A percentile compares a stretch with the other conserved stretches of the same genome.
Conservation (phyloP, 1,284 basidiomycete species). For the Cystobasidium slooffiae region DNA sequence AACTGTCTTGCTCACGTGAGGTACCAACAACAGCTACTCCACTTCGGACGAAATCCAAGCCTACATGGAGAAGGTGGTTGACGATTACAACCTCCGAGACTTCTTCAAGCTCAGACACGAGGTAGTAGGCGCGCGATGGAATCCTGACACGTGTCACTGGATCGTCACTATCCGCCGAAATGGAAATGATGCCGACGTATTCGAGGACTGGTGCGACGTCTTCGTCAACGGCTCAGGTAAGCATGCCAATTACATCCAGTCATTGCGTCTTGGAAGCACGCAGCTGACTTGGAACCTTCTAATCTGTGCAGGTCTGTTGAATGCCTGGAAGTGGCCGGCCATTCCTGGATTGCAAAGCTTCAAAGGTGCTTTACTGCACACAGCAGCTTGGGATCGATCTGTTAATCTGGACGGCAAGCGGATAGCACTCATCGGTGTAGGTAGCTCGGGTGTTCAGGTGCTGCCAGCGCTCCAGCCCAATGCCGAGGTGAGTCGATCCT, state of each 20-base stretch:
- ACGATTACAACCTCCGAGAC: constrained; percentile 49
- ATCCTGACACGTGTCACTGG: constrained; percentile 49
- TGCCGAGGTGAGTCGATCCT: constrained; percentile 38
- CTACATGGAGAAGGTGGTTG: constrained; percentile 51
- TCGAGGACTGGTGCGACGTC: constrained; percentile 53
- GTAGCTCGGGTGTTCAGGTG: constrained; percentile 51
- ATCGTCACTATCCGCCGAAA: constrained; percentile 46
- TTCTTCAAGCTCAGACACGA: constrained; percentile 52
- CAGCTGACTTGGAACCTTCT: not conserved
- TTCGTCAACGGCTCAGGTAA: constrained; percentile 51
- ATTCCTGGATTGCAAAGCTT: constrained; percentile 52
- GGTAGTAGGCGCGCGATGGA: constrained; percentile 50
- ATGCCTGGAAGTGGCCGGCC: constrained; percentile 53
- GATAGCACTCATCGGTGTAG: constrained; percentile 42
- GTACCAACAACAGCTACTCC: constrained; percentile 48
- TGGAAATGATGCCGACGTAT: constrained; percentile 42
- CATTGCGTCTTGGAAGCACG: constrained; percentile 36
- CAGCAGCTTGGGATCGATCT: constrained; percentile 45
- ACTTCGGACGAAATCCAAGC: constrained; percentile 50
- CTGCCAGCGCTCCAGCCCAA: constrained; percentile 48
- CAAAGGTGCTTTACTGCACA: constrained; percentile 52
- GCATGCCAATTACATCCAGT: constrained; percentile 4
- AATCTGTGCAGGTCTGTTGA: constrained; percentile 32
- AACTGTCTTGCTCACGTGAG: no score
- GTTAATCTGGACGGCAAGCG: constrained; percentile 38